Conservation (phyloP, 352 stramenopile species). For the Peronospora farinosa region DNA sequence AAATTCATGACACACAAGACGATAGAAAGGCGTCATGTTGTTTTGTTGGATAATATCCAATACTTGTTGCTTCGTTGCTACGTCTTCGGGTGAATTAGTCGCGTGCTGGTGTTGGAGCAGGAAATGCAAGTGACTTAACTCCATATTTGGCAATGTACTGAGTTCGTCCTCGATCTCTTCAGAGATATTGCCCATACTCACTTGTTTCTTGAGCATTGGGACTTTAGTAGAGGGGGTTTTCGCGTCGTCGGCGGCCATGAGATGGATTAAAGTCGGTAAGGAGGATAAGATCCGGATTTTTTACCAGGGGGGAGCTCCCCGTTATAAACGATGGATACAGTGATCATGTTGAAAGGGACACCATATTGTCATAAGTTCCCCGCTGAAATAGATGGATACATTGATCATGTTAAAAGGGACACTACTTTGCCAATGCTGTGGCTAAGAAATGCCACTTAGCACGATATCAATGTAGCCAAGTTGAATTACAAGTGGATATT, state of each 20-base stretch:
- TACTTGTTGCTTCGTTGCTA: conserved; percentile 41
- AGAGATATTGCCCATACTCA: conserved; percentile 76
- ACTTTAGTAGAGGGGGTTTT: conserved; percentile 15
- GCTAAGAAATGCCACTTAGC: too few relatives aligned
- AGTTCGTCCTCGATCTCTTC: conserved; percentile 84
- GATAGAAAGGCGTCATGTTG: conserved; percentile 82
- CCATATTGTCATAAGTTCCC: background rate
- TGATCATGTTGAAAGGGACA: background rate
- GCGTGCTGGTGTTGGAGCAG: conserved; percentile 68
- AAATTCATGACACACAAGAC: conserved; percentile 60
- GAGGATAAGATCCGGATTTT: background rate
- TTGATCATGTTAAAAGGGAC: background rate
- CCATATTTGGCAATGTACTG: conserved; percentile 72
- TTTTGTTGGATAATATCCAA: conserved; percentile 53
- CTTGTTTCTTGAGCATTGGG: conserved; percentile 55
- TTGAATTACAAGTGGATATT: too few relatives aligned
- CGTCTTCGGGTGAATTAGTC: conserved; percentile 28
- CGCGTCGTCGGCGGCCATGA: conserved; percentile 14
- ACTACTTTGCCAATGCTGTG: too few relatives aligned
- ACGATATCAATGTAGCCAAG: too few relatives aligned
- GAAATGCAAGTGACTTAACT: conserved; percentile 67
- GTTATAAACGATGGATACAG: background rate
- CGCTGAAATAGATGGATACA: background rate
- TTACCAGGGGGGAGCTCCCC: background rate
- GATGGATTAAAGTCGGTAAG: background rate